Evolutionary conservation across 495 filamentous ascomycete species (phyloP), one percentile per base, ranked within the genome.

Genomic region (Aspergillus sclerotiicarbonarius): DNA sequence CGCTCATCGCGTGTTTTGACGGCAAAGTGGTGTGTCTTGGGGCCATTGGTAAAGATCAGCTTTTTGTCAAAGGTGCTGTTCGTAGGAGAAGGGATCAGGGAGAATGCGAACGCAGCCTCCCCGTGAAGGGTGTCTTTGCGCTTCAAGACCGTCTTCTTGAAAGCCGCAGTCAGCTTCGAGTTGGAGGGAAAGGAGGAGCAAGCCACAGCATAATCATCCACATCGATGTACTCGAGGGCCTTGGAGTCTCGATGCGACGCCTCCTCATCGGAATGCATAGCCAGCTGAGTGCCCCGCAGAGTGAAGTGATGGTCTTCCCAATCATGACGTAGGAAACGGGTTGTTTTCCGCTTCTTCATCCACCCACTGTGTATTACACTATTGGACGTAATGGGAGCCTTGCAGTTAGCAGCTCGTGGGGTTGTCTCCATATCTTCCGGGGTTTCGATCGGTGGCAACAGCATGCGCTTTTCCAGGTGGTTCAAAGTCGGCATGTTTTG

Each of bases 301-400:
- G 89, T 87, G 68, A 95, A 95, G 69, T 92, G 93, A 64, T 87
- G 81, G 56, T 96, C 90, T 63, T 94, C 80, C 94, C 94, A 98
- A 61, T 98, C 92, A 65, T 97, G 92, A 16, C 91, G 86, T 3
- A 98, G 80, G 71, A 97, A 84, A 57, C 84, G 84, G 15, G 90
- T 90, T 15, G 87, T 91, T 75, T 92, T 92, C 57, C 93, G 89
- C 81, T 98, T 97, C 81, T 91, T 92, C 87, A 98, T 96, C 68
- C 84, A 91, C 0, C 94, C 93, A 41, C 84, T 81, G 69, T 92
- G 87, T 15, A 79, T 86, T 21, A 89, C 39, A 3, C n/a, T 51
- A n/a, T 58, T 31, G 18, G 61, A 84, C 78, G 41, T 80, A 85
- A 0, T 78, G 85, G 18, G 83, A 79, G 39, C n/a, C n/a, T n/a